These are phyloP conservation scores for Pichia cactophila DNA, from an alignment of 1,139 yeast genomes.

Conservation along the genomic window DNA sequence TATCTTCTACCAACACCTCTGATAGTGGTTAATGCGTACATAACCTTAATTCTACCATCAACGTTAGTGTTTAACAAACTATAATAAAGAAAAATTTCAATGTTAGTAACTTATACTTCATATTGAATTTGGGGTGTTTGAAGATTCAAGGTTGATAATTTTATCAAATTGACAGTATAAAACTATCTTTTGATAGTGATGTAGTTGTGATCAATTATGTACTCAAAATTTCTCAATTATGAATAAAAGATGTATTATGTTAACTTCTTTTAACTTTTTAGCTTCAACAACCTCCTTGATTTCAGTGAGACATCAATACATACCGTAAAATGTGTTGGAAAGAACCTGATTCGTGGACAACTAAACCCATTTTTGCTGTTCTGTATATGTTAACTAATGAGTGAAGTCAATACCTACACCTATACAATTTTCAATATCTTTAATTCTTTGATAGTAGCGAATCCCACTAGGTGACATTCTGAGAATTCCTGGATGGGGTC, in stretches of 20 bases:
- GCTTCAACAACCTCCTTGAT: not conserved
- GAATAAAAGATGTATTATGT: slow-evolving; percentile 54
- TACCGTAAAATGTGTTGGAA: slow-evolving; percentile 99
- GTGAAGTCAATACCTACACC: slow-evolving; percentile 3
- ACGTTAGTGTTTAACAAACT: slow-evolving; percentile 99
- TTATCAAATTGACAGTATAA: too few species aligned
- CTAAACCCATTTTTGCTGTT: slow-evolving; percentile 44
- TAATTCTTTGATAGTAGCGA: not conserved
- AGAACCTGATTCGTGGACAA: slow-evolving; percentile 97
- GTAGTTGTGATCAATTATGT: too few species aligned
- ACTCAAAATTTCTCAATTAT: too few species aligned
- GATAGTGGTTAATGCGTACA: slow-evolving; percentile 99
- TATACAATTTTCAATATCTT: not conserved
- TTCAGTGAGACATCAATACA: slow-evolving; percentile 32
- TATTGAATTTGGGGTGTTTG: too few species aligned
- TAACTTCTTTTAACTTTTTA: slow-evolving; percentile 14
- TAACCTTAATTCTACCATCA: slow-evolving; percentile 99
- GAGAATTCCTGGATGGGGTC: not conserved
- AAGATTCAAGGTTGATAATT: too few species aligned
- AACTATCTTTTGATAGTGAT: too few species aligned
- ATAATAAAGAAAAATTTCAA: slow-evolving; percentile 14
- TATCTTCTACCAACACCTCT: slow-evolving; percentile 99
- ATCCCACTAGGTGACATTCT: not conserved
- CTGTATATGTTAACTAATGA: slow-evolving; percentile 3
- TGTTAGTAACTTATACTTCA: slow-evolving; percentile 16